phyloP scores from a whole-genome alignment of 305 asterid genomes.

The Fraxinus paxiana region DNA sequence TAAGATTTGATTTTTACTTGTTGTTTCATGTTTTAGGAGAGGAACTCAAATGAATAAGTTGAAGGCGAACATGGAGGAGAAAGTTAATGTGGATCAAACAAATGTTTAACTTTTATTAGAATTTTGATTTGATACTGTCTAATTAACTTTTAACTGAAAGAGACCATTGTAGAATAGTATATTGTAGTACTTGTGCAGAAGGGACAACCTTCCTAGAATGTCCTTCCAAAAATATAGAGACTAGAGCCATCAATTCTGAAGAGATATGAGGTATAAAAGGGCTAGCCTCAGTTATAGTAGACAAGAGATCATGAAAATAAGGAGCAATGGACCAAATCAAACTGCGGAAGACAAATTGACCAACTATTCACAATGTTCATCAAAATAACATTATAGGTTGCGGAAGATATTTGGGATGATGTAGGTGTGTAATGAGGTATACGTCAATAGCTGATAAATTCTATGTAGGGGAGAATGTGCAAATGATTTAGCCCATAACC shows the following conservation, averaged over 20 bases:
- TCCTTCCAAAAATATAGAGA: too few species aligned
- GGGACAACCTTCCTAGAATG: neutral
- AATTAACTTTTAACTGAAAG: neutral
- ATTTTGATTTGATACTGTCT: neutral
- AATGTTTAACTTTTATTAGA: neutral
- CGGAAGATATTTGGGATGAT: neutral
- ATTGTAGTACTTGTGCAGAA: neutral
- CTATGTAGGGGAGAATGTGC: neutral
- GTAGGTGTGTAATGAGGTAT: neutral
- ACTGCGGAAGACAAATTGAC: neutral
- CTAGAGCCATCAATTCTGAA: neutral
- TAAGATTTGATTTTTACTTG: neutral
- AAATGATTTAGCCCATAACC: neutral
- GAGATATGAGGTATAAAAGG: neutral
- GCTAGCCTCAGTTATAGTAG: neutral
- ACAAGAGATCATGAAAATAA: neutral
- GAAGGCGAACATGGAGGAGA: neutral
- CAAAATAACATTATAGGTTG: neutral
- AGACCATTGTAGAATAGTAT: neutral
- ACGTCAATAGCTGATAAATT: neutral
- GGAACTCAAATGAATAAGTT: constrained; percentile 20
- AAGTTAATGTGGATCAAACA: neutral
- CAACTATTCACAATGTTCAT: neutral
- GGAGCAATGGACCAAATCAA: neutral
- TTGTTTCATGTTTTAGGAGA: constrained; percentile 13